Evolutionary conservation across 176 grass and related monocot species (phyloP).

Genomic region (Avena eriantha): DNA sequence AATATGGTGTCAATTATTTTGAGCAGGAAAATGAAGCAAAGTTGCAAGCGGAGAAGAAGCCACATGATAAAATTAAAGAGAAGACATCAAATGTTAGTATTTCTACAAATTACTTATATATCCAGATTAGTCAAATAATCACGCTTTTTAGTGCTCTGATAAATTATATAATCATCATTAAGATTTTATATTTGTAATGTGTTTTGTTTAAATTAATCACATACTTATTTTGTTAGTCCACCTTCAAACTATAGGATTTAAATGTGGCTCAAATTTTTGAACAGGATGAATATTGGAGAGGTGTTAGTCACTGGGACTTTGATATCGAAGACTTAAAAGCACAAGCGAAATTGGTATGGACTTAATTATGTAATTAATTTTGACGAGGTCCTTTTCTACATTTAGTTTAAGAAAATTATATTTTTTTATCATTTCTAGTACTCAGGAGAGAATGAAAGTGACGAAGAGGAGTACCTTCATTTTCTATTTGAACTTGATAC

Average conservation of each 20-base stretch:
- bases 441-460: slow-evolving; percentile 54
- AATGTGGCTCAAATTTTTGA: not conserved
- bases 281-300: slow-evolving; percentile 82
- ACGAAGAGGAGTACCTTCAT: slow-evolving; percentile 53
- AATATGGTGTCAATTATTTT: not conserved
- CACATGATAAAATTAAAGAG: slow-evolving; percentile 65
- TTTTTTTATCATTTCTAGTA: slow-evolving; percentile 49
- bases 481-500: slow-evolving; percentile 78
- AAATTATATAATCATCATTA: not conserved
- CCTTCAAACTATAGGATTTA: not conserved
- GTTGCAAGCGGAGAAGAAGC: slow-evolving; percentile 67
- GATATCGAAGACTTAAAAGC: slow-evolving; percentile 83
- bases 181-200: not conserved
- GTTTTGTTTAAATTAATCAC: not conserved
- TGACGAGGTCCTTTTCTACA: not conserved
- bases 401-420: not conserved
- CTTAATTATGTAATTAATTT: not conserved
- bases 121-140: not conserved
- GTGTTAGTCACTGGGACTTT: slow-evolving; percentile 93
- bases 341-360: slow-evolving; percentile 68
- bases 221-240: not conserved
- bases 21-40: slow-evolving; percentile 78
- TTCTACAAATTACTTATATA: not conserved
- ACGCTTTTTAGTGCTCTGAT: not conserved
- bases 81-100: slow-evolving; percentile 72